phyloP scores from a whole-genome alignment of 352 stramenopile species.

The Pythium brachiatum region DNA sequence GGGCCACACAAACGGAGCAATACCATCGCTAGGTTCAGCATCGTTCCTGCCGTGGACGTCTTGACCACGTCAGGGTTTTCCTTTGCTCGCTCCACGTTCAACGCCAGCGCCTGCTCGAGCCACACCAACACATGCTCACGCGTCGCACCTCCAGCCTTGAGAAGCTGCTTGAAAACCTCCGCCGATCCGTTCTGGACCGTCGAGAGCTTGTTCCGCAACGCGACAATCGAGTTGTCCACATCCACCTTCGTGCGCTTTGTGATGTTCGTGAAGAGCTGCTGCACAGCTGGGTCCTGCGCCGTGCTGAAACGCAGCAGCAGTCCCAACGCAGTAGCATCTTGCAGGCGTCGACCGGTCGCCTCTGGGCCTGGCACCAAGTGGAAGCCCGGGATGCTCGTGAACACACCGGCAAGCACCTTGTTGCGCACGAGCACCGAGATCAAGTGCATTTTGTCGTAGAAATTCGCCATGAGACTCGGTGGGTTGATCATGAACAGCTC shows the following conservation, averaged over 20 bases:
- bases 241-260: slow-evolving; percentile 81
- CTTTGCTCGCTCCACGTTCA: slow-evolving; percentile 76
- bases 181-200: slow-evolving; percentile 57
- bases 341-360: slow-evolving; percentile 63
- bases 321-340: slow-evolving; percentile 77
- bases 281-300: slow-evolving; percentile 62
- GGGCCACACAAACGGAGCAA: slow-evolving; percentile 77
- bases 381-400: slow-evolving; percentile 71
- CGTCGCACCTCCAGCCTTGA: slow-evolving; percentile 54
- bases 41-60: slow-evolving; percentile 67
- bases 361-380: slow-evolving; percentile 50
- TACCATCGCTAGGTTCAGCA: slow-evolving; percentile 78
- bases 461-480: slow-evolving; percentile 72
- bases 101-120: slow-evolving; percentile 70
- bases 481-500: slow-evolving; percentile 79
- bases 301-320: slow-evolving; percentile 75
- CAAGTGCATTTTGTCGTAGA: slow-evolving; percentile 73
- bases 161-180: slow-evolving; percentile 65
- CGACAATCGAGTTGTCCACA: slow-evolving; percentile 66
- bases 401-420: slow-evolving; percentile 60
- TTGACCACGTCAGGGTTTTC: slow-evolving; percentile 75
- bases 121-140: slow-evolving; percentile 67
- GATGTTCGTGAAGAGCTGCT: slow-evolving; percentile 84
- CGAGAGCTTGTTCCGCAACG: slow-evolving; percentile 65
- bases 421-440: slow-evolving; percentile 62